A percentile compares a stretch with the other conserved stretches of the same genome.
Conservation (phyloP, 305 asterid species). For the Striga hermonthica region DNA sequence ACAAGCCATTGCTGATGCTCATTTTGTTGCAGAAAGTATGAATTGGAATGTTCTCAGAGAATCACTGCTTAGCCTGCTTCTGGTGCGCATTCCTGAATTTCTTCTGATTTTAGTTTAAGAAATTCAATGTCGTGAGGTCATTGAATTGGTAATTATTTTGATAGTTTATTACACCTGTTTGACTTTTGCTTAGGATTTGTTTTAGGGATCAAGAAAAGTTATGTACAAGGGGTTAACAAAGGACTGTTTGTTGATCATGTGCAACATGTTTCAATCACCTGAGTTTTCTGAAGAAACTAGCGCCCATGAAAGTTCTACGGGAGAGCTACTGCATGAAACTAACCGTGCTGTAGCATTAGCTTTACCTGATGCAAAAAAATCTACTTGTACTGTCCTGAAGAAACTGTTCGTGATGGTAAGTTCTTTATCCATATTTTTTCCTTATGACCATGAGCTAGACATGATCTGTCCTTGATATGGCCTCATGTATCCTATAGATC, state of each 20-base stretch:
- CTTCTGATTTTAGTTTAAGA: constrained; percentile 5
- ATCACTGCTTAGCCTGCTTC: constrained; percentile 63
- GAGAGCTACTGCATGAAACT: constrained; percentile 33
- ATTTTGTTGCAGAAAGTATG: constrained; percentile 54
- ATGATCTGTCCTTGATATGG: constrained; percentile 27
- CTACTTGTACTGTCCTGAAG: constrained; percentile 53
- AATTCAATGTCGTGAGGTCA: background rate
- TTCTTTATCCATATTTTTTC: constrained; percentile 28
- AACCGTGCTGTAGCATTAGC: constrained; percentile 46
- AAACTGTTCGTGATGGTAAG: constrained; percentile 62
- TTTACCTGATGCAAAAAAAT: constrained; percentile 57
- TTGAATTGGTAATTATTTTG: constrained; percentile 12
- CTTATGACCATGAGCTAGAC: constrained; percentile 30
- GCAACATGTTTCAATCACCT: constrained; percentile 38
- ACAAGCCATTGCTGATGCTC: constrained; percentile 14
- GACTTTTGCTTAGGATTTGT: constrained; percentile 29
- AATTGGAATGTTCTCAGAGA: constrained; percentile 72
- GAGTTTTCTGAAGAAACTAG: constrained; percentile 38
- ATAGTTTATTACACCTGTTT: constrained; percentile 23
- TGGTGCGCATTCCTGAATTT: constrained; percentile 50
- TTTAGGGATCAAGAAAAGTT: constrained; percentile 82
- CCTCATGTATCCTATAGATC: constrained; percentile 42
- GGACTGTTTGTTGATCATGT: constrained; percentile 53
- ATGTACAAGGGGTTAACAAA: constrained; percentile 56
- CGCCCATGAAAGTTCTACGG: constrained; percentile 33